Evolutionary conservation across 192 early-diverging fungal species (phyloP), one percentile per base, ranked within the genome.

Genomic region (Gamsiella multidivaricata): DNA sequence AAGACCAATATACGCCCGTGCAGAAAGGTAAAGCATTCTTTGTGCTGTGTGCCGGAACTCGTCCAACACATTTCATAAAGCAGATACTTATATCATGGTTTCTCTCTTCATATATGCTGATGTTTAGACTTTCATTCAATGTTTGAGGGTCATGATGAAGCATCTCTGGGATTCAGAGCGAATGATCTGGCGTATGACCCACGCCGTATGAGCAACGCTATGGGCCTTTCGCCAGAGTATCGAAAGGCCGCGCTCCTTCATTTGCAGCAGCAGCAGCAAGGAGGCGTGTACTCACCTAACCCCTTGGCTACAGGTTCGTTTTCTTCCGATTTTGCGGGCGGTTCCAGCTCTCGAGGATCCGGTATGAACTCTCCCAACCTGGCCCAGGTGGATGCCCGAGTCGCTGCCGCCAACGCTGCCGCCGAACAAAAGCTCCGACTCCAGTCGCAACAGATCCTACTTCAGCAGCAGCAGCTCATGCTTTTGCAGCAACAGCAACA

Each of bases 381-480:
- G 29, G 33, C 46, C 11, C 79, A 66, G 12, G 52, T 78, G 59
- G 76, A 81, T 29, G 66, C 83, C 49, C 71, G 80, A 12, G 33
- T 80, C 20, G 80, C 70, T 23, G 64, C 53, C 8, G 51, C 60
- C 49, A 70, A 61, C 33, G 65, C 55, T 42, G 51, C 70, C 12
- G 68, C 69, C 7, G 85, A 84, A 31, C 84, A 89, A 64, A 88
- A 85, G 47, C 69, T 88, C 29, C 80, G 85, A 43, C 69, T 84
- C 23, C 87, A 86, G 33, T 81, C 82, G 10, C 84, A 85, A 53
- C 85, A 85, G 39, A 59, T 82, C 2, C 36, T 86, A 29, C 68
- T 86, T 31, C 82, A 83, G 54, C 85, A 85, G 39, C 83, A 88
- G 36, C 84, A 84, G 18, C 79, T 85, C 31, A 36, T 83, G 28